Evolutionary conservation across 2,329 filamentous ascomycete species (phyloP).

Genomic region (Curvularia eragrostidis): DNA sequence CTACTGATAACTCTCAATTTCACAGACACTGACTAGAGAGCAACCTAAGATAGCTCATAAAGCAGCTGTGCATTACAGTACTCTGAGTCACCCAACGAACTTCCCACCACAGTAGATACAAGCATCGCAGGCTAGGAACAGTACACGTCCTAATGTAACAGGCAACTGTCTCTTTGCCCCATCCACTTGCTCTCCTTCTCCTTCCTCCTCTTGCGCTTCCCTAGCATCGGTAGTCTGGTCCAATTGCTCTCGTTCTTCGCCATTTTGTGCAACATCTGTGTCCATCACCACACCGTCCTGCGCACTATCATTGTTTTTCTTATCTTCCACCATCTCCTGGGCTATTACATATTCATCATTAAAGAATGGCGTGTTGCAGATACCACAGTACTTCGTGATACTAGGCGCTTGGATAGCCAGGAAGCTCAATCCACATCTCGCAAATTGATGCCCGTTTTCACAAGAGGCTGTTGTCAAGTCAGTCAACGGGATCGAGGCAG

Average conservation of each 20-base stretch:
- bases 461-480: constrained; percentile 58
- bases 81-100: constrained; percentile 28
- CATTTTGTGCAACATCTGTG: background rate
- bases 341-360: constrained; percentile 51
- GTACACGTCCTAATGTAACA: constrained; percentile 36
- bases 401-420: constrained; percentile 62
- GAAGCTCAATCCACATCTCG: constrained; percentile 62
- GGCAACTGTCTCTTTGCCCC: constrained; percentile 11
- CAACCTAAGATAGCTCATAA: background rate
- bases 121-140: constrained; percentile 47
- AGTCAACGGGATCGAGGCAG: constrained; percentile 56
- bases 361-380: constrained; percentile 59
- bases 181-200: background rate
- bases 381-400: constrained; percentile 60
- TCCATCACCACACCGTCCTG: constrained; percentile 1
- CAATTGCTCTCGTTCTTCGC: background rate
- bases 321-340: constrained; percentile 25
- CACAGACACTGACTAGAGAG: background rate
- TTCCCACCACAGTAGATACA: constrained; percentile 50
- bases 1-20: background rate
- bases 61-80: background rate
- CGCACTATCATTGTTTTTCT: constrained; percentile 4
- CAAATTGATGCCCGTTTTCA: constrained; percentile 60
- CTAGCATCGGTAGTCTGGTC: background rate
- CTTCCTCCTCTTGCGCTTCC: background rate